These are phyloP conservation scores for Boletus smithii DNA, from an alignment of 1,284 basidiomycete genomes.

Conservation along the genomic window DNA sequence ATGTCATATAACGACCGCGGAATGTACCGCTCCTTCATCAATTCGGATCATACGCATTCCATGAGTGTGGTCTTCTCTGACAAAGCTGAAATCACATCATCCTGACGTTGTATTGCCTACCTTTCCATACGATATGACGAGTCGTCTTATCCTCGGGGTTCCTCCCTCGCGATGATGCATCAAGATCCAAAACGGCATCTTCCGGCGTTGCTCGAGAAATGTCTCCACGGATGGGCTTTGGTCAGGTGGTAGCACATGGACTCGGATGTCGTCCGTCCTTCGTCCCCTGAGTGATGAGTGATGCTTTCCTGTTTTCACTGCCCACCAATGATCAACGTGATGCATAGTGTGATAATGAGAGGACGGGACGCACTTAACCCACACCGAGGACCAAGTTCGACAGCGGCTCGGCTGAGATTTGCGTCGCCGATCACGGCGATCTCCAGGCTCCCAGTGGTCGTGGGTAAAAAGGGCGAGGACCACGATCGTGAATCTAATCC, in stretches of 20 bases:
- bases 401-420: background rate
- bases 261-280: background rate
- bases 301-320: background rate
- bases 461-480: background rate
- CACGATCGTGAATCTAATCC: too few relatives aligned
- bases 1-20: too few relatives aligned
- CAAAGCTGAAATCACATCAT: too few relatives aligned
- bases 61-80: too few relatives aligned
- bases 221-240: background rate
- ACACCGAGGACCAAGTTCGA: background rate
- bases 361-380: background rate
- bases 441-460: background rate
- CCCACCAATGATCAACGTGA: too few relatives aligned
- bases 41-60: too few relatives aligned
- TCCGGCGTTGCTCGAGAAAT: background rate
- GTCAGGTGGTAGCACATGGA: background rate
- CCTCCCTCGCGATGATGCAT: too few relatives aligned
- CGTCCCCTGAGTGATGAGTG: background rate
- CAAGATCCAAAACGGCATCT: too few relatives aligned
- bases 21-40: too few relatives aligned
- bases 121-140: too few relatives aligned
- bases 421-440: background rate
- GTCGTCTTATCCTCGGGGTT: too few relatives aligned
- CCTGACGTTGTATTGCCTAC: too few relatives aligned
- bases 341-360: background rate